Evolutionary conservation across 495 filamentous ascomycete genomes (phyloP), one percentile per base, ranked within the genome.

Genomic region (Staphylotrichum tortipilum): DNA sequence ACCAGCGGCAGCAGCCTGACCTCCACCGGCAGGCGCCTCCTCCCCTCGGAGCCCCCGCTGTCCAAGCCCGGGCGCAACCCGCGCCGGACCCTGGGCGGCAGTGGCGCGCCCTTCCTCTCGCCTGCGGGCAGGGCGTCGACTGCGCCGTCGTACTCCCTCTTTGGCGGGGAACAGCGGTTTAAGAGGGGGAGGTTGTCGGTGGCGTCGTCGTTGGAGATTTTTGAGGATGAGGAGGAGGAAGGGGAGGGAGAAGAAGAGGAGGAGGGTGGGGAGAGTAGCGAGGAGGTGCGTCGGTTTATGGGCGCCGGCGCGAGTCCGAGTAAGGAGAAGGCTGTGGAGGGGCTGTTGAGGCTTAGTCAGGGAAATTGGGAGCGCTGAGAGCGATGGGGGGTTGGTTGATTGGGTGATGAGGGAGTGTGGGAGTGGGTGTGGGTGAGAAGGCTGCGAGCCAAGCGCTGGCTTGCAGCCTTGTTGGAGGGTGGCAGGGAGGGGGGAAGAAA

Each of bases 261-360:
- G 45, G 12, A 8, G 31, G 10, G 35, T n/a, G 22, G 34, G 15
- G 30, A 41, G 34, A 52, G n/a, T n/a, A n/a, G n/a, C 24, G 71
- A 76, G 5, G 84, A 89, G 23, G 76, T 88, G 10, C 79, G 81
- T 31, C 70, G 72, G 2, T 86, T 89, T 62, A 87, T 88, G 82
- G 60, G 73, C 50, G 71, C 77, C 33, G 72, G 73, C 10, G 64
- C 75, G 17, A 77, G 77, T 30, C 80, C 80, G 6, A 84, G 75
- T 55, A 76, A 77, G 55, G 76, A 78, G 46, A 68, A 73, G 15
- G 85, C 91, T 57, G 68, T 88, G 58, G 86, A 89, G 48, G 83
- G 83, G 26, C 66, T 94, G 45, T 62, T 94, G 40, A 85, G 82
- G 22, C 68, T 94, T 47, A 89, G 73, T 44, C 70, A 76, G 58